Percentiles rank a stretch among this genome's conserved stretches.
These are phyloP conservation scores for Suillus subalutaceus DNA, from an alignment of 768 basidiomycete species.

Conservation along the genomic window DNA sequence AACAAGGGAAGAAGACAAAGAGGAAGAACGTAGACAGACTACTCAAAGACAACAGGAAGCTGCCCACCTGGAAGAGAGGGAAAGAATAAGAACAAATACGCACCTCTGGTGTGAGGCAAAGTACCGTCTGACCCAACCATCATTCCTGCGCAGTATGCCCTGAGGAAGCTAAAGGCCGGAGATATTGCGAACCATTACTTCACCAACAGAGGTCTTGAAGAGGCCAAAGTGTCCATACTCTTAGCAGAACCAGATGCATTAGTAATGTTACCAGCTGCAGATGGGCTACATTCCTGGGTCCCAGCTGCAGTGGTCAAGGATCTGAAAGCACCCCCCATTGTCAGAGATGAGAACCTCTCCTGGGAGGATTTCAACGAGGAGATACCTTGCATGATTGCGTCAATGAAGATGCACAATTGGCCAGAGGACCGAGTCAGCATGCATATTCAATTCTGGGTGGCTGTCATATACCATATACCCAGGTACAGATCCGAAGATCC, in stretches of 20 bases:
- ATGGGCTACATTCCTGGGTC: constrained; percentile 5
- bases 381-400: background rate
- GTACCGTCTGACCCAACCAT: background rate
- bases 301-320: constrained; percentile 10
- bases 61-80: no score
- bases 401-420: constrained; percentile 13
- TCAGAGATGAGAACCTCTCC: constrained; percentile 9
- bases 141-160: background rate
- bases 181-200: no score
- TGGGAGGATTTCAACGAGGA: constrained; percentile 19
- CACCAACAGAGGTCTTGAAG: constrained; percentile 15
- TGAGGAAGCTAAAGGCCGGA: background rate
- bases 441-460: constrained; percentile 17
- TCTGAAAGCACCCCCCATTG: background rate
- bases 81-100: background rate
- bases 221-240: constrained; percentile 2
- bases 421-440: constrained; percentile 7
- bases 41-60: no score
- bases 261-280: background rate
- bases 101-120: background rate
- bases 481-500: no score
- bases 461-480: no score
- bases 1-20: no score
- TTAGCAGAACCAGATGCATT: constrained; percentile 12
- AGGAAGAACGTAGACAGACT: no score